Percentiles rank a stretch among this genome's conserved stretches.
Evolutionary conservation across 305 asterid species (phyloP).

Genomic region (Withania somnifera): DNA sequence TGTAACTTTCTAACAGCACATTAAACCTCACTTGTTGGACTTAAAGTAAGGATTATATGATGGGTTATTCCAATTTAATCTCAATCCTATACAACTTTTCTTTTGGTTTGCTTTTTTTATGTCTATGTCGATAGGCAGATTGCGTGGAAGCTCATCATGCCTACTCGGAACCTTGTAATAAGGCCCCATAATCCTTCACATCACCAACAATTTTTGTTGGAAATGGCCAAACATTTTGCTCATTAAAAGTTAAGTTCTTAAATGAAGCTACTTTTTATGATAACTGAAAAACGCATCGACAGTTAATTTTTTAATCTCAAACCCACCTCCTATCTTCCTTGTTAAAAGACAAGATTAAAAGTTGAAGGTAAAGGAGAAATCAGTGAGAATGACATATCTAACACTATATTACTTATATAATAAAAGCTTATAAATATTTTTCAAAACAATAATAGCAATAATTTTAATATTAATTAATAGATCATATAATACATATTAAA

Average conservation of each 20-base stretch:
- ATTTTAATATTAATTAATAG: too few species aligned
- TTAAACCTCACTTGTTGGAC: slow-evolving; percentile 3
- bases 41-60: slow-evolving; percentile 6
- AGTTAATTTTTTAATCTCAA: neutral
- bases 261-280: neutral
- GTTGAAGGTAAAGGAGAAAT: too few species aligned
- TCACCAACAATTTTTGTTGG: slow-evolving; percentile 36
- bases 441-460: too few species aligned
- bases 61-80: slow-evolving; percentile 9
- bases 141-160: slow-evolving; percentile 37
- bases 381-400: too few species aligned
- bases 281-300: neutral
- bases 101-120: slow-evolving; percentile 4
- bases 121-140: neutral
- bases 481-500: too few species aligned
- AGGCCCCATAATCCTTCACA: slow-evolving; percentile 33
- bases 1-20: neutral
- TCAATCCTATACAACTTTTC: neutral
- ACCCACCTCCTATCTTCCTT: neutral
- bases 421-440: too few species aligned
- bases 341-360: too few species aligned
- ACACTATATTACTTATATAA: too few species aligned
- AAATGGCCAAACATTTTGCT: neutral
- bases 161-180: slow-evolving; percentile 48
- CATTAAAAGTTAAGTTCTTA: neutral